Percentiles rank a stretch among this genome's conserved stretches.
phyloP scores from a whole-genome alignment of 257 asterid species.

The Lycium barbarum region DNA sequence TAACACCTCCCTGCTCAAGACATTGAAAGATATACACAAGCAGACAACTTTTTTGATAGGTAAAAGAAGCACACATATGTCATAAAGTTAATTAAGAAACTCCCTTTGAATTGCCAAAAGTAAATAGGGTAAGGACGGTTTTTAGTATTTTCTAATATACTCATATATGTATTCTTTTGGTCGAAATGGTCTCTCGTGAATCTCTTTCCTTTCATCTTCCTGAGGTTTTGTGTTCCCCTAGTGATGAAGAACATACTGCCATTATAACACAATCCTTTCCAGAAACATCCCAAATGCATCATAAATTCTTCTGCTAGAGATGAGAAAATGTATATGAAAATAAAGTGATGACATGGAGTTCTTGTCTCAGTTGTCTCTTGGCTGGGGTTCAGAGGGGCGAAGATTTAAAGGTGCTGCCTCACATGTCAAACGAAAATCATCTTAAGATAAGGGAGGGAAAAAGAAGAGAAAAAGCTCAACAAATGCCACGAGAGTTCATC shows the following conservation, averaged over 20 bases:
- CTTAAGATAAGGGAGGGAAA: background rate
- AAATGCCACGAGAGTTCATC: constrained; percentile 1
- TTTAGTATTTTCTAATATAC: background rate
- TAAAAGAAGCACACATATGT: background rate
- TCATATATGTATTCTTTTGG: background rate
- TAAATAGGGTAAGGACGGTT: background rate
- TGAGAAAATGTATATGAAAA: background rate
- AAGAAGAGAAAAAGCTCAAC: background rate
- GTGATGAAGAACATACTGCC: background rate
- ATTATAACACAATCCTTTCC: background rate
- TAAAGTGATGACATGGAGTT: background rate
- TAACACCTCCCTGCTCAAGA: background rate
- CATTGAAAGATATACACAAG: constrained; percentile 1
- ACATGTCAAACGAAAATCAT: constrained; percentile 14
- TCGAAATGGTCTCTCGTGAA: background rate
- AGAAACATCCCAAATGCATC: constrained; percentile 9
- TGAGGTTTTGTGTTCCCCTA: background rate
- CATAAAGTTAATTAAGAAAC: background rate
- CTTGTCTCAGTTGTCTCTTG: constrained; percentile 8
- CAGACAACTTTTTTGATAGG: constrained; percentile 16
- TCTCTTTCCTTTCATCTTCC: constrained; percentile 21
- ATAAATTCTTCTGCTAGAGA: background rate
- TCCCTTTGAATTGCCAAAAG: background rate
- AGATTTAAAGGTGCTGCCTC: constrained; percentile 16
- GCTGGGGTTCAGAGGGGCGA: background rate